These are phyloP conservation scores for Saccharomycopsis hybrid DNA, from an alignment of 1,139 yeast genomes.

Conservation along the genomic window DNA sequence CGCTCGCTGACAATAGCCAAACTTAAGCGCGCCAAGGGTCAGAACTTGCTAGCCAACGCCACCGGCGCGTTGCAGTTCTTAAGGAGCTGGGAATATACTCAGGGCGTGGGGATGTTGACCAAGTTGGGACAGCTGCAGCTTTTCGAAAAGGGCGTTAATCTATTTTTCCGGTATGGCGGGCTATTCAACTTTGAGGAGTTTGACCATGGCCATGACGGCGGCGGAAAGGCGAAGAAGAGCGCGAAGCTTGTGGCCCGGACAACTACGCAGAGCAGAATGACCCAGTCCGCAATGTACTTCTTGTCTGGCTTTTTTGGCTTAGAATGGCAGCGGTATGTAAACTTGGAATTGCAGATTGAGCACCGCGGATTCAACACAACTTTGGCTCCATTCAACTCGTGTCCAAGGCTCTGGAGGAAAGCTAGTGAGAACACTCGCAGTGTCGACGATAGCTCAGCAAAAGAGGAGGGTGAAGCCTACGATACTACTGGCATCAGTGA, in stretches of 20 bases:
- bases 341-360: conserved; percentile 26
- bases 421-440: conserved; percentile 4
- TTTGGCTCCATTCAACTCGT: conserved; percentile 34
- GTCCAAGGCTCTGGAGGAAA: too few species aligned
- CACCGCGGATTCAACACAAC: conserved; percentile 34
- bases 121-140: conserved; percentile 25
- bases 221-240: too few species aligned
- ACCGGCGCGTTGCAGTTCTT: conserved; percentile 30
- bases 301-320: conserved; percentile 38
- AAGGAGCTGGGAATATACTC: conserved; percentile 31
- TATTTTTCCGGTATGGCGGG: conserved; percentile 32
- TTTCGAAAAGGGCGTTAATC: conserved; percentile 30
- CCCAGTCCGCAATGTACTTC: conserved; percentile 34
- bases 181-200: conserved; percentile 28
- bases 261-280: conserved; percentile 34
- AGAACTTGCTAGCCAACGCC: conserved; percentile 26
- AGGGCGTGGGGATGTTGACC: conserved; percentile 23
- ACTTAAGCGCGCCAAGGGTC: conserved; percentile 23
- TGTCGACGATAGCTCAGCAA: conserved; percentile 2
- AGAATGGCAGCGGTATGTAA: conserved; percentile 22
- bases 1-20: too few species aligned
- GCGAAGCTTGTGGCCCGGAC: conserved; percentile 32
- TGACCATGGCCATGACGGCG: too few species aligned
- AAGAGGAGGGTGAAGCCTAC: too few species aligned
- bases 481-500: too few species aligned